Base-by-base conservation (phyloP, 495 filamentous ascomycete species). In the Penicillium desertorum region DNA sequence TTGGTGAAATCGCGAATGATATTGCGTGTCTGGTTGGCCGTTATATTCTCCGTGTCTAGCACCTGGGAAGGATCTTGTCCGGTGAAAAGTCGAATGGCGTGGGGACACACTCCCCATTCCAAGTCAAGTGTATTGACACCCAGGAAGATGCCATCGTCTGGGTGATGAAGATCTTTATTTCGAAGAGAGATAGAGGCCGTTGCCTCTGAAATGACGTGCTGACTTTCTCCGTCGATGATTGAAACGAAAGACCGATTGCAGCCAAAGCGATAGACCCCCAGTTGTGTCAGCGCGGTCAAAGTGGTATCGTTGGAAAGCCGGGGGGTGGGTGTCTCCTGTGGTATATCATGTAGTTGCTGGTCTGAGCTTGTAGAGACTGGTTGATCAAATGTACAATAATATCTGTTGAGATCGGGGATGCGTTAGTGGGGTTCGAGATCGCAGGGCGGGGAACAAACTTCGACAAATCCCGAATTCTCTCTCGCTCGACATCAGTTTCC, bases 201-300 rank as follows among this genome's bases (percentile, higher is more conserved):
- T 8, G 83, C 81, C 58, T 87, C 86, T 10, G 85, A 81, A n/a
- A 88, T 71, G 23, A 88, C 69, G 51, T 83, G 81, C 58, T 83
- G 77, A 41, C 72, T 63, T 12, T 76, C 63, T 23, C 72, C 65
- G 57, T 83, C 84, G 55, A 85, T 78, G 25, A 88, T 70, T 0
- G 79, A 81, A 19, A 86, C 75, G 53, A 87, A 73, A 9, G 70
- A 74, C 5, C 80, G 79, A 37, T 72, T 72, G 30, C 73, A 76
- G 34, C 78, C 72, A 39, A 85, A 63, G 14, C 81, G 76, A 51
- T 81, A 75, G 36, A 79, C 70, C 0, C 81, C 83, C n/a, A 88
- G 70, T 65, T 88, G 84, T 9, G 83, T 76, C 54, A 89, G 79
- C 2, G 82, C 81, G 0, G 81, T 81, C 5, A 89, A 69, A 19